Evolutionary conservation across 768 basidiomycete genomes (phyloP), one percentile per base, ranked within the genome.

Genomic region (Rhodotorula toruloides): DNA sequence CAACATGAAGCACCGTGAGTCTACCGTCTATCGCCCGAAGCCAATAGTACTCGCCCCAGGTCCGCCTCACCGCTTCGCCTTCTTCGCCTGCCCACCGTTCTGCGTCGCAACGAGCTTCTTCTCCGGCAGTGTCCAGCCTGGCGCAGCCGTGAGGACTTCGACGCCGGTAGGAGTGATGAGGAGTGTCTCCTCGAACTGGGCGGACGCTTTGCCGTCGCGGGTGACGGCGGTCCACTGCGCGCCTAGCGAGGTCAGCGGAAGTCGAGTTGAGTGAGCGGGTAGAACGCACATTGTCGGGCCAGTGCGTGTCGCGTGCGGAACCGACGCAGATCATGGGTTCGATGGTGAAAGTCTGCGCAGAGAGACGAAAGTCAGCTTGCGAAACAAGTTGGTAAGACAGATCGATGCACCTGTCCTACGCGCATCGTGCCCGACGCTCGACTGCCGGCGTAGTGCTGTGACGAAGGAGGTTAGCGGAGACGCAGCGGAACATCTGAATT

Each of bases 151-250:
- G 32, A 76, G 63, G 27, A 76, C 64, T 54, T 76, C 75, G 40
- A 72, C 61, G 39, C 75, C 75, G 5, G 57, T 63, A 22, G 62
- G 62, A 13, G 75, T 76, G 37, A 76, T 63, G 32, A 99, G 78
- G 42, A 99, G 80, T 1, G 94, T 97, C 75, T 99, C 96, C 77
- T 99, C 96, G 76, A 97, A 99, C 75, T 99, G 96, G 2, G 96
- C 96, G 66, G 90, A 92, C 61, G 83, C 81, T 77, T 88, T 88
- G 31, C 92, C 94, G 78, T 97, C 94, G 19, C 83, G 78, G 9
- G 96, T 99, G 29, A 88, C 90, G 2, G 93, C 91, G 5, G 94
- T 98, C 94, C 94, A 98, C 75, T 71, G 46, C 29, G 17, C 11
- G 21, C 2, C 14, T n/a, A 27, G 25, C 8, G 4, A 32, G 13